Percentiles rank a stretch among this genome's conserved stretches.
phyloP scores from a whole-genome alignment of 768 basidiomycete genomes.

The Lactifluus subvellereus region DNA sequence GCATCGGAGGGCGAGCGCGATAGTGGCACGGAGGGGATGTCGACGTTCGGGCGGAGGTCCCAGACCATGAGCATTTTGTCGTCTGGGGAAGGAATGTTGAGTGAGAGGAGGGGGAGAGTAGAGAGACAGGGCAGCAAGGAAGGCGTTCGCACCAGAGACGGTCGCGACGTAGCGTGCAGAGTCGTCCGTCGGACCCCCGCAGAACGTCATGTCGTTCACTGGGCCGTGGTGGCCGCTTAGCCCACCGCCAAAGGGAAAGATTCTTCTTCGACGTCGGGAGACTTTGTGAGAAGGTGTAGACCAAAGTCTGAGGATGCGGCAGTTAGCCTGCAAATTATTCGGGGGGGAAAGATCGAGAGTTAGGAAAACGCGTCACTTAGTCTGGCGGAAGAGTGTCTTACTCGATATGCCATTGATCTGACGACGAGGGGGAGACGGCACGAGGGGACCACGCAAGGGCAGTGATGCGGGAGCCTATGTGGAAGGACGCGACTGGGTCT shows the following conservation, averaged over 20 bases:
- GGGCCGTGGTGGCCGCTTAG: constrained; percentile 76
- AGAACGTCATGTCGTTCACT: constrained; percentile 74
- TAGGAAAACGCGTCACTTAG: constrained; percentile 12
- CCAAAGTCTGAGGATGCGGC: constrained; percentile 65
- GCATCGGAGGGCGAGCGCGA: constrained; percentile 30
- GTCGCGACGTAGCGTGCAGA: constrained; percentile 71
- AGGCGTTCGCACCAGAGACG: constrained; percentile 52
- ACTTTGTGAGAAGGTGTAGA: constrained; percentile 62
- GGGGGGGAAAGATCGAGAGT: background rate
- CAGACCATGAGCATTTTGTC: constrained; percentile 84
- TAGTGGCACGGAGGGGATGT: constrained; percentile 39
- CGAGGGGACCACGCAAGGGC: constrained; percentile 75
- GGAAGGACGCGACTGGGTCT: constrained; percentile 59
- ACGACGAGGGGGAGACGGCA: constrained; percentile 57
- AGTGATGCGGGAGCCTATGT: constrained; percentile 64
- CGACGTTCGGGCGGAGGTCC: constrained; percentile 63
- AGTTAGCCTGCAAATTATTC: constrained; percentile 43
- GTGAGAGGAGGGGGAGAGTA: constrained; percentile 3
- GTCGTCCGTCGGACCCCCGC: constrained; percentile 66
- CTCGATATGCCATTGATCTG: constrained; percentile 70
- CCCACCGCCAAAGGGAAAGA: constrained; percentile 73
- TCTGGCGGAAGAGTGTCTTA: constrained; percentile 30
- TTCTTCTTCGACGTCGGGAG: constrained; percentile 42
- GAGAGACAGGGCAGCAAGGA: background rate
- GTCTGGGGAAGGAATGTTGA: constrained; percentile 32